These are phyloP conservation scores for Polygonum maritimum DNA, from an alignment of 148 eudicot genomes.

Conservation along the genomic window DNA sequence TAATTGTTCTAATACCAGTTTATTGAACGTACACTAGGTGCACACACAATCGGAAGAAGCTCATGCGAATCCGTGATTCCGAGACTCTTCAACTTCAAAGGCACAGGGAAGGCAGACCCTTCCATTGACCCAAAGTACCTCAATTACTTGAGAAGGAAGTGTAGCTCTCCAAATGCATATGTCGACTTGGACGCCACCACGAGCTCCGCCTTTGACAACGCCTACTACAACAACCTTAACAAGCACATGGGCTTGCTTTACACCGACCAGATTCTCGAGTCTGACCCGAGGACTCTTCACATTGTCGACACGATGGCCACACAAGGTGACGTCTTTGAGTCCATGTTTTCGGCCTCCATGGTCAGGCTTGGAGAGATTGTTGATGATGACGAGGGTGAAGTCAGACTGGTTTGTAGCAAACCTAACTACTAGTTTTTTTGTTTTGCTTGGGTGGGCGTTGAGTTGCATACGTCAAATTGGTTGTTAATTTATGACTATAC, in stretches of 20 bases:
- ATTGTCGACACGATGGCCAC: constrained; percentile 37
- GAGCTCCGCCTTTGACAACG: constrained; percentile 40
- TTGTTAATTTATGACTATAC: not conserved
- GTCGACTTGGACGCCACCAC: constrained; percentile 55
- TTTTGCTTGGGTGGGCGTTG: not conserved
- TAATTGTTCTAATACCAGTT: not conserved
- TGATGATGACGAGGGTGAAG: constrained; percentile 48
- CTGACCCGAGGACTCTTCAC: constrained; percentile 47
- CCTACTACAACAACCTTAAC: constrained; percentile 50
- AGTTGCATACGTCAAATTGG: not conserved
- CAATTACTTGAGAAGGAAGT: constrained; percentile 61
- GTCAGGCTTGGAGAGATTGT: constrained; percentile 54
- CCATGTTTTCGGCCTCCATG: constrained; percentile 59
- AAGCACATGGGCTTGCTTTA: constrained; percentile 51
- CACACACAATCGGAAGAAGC: constrained; percentile 64
- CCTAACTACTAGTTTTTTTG: not conserved
- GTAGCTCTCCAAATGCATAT: constrained; percentile 33
- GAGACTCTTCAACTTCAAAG: constrained; percentile 46
- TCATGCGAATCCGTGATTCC: constrained; percentile 44
- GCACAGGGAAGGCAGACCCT: constrained; percentile 48
- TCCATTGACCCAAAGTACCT: constrained; percentile 36
- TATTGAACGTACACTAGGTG: constrained; percentile 24
- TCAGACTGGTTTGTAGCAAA: constrained; percentile 41
- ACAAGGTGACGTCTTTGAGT: constrained; percentile 21
- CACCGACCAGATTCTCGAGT: constrained; percentile 55